Conservation (phyloP, 345 rosid species). For the Ailanthus altissimus region DNA sequence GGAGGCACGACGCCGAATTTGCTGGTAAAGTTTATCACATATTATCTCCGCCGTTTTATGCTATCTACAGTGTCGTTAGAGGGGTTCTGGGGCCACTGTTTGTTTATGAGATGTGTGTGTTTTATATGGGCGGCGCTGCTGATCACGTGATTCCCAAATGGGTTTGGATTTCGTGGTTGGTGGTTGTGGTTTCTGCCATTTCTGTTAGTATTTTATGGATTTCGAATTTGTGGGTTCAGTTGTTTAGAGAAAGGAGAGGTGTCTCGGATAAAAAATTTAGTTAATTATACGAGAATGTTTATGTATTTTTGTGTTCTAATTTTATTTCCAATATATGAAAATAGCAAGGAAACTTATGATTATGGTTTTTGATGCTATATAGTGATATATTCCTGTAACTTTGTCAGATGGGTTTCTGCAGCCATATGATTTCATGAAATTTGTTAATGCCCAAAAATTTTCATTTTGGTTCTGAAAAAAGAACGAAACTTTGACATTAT, state of each 20-base stretch:
- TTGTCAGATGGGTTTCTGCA: not conserved
- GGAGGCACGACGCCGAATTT: constrained; percentile 46
- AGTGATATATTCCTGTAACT: not conserved
- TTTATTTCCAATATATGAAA: not conserved
- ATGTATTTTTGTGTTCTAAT: not conserved
- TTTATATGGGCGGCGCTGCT: constrained; percentile 55
- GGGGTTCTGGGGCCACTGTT: constrained; percentile 70
- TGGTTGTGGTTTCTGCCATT: constrained; percentile 67
- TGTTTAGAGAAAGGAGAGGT: constrained; percentile 47
- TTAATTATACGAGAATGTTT: constrained; percentile 21
- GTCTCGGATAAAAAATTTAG: constrained; percentile 46
- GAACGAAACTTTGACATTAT: not conserved
- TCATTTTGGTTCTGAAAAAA: not conserved
- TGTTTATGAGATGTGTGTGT: constrained; percentile 58
- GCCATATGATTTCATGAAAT: not conserved
- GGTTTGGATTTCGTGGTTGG: constrained; percentile 87
- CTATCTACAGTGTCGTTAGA: constrained; percentile 64
- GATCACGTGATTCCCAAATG: constrained; percentile 65
- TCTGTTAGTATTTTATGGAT: constrained; percentile 82
- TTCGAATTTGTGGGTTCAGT: constrained; percentile 72
- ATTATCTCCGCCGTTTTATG: constrained; percentile 74
- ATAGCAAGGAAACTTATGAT: not conserved
- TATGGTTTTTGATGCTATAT: not conserved
- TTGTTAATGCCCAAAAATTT: not conserved
- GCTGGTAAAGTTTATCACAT: constrained; percentile 56